phyloP scores from a whole-genome alignment of 768 basidiomycete genomes.

The Solioccasus polychromus region DNA sequence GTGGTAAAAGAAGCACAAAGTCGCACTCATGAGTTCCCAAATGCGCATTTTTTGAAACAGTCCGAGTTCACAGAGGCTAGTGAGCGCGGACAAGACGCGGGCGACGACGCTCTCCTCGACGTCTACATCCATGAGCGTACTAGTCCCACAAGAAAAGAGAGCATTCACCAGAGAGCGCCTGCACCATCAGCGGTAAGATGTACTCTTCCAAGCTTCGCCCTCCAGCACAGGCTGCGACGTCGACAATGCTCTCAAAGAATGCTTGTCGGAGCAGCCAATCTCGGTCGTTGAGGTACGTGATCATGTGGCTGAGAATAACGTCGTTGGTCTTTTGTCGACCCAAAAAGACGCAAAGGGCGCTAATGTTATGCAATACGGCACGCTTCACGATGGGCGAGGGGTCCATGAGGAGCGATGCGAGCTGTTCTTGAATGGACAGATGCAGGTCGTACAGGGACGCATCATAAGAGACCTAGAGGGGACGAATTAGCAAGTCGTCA shows the following conservation, averaged over 20 bases:
- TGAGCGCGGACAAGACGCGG: conserved; percentile 82
- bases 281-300: conserved; percentile 82
- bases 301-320: conserved; percentile 84
- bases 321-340: conserved; percentile 94
- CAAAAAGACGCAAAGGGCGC: conserved; percentile 88
- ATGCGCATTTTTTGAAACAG: conserved; percentile 93
- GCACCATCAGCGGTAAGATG: conserved; percentile 94
- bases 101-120: conserved; percentile 94
- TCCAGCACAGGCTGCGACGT: conserved; percentile 92
- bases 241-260: conserved; percentile 95
- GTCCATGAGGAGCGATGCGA: conserved; percentile 84
- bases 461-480: conserved; percentile 86
- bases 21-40: conserved; percentile 93
- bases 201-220: conserved; percentile 92
- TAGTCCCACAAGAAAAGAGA: background rate
- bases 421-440: conserved; percentile 79
- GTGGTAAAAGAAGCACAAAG: conserved; percentile 88
- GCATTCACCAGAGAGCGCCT: conserved; percentile 81
- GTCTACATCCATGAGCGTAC: conserved; percentile 48
- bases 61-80: conserved; percentile 85
- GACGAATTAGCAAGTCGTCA: background rate
- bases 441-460: conserved; percentile 84
- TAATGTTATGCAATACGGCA: conserved; percentile 83
- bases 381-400: conserved; percentile 88
- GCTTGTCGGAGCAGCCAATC: conserved; percentile 91